phyloP scores from a whole-genome alignment of 768 basidiomycete genomes.

The Leccinum imitatum region DNA sequence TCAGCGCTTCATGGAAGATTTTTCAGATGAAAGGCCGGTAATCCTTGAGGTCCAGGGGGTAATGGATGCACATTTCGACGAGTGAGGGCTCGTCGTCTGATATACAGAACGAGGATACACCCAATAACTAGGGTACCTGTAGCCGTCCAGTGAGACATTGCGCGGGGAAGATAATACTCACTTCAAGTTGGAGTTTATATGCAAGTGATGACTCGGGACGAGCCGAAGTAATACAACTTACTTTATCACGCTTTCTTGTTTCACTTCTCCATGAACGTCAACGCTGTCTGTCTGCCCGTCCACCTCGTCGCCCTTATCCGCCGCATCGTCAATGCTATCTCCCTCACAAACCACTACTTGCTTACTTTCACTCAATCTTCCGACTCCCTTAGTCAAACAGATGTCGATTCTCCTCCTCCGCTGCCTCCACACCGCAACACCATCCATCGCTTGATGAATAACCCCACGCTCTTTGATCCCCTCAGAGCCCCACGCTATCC shows the following conservation, averaged over 20 bases:
- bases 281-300: slow-evolving; percentile 46
- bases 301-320: slow-evolving; percentile 62
- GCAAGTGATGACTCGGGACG: no score
- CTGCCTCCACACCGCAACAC: slow-evolving; percentile 37
- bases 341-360: slow-evolving; percentile 55
- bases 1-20: not conserved
- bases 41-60: slow-evolving; percentile 27
- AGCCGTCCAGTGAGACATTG: not conserved
- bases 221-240: no score
- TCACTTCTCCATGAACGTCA: slow-evolving; percentile 34
- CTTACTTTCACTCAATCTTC: not conserved
- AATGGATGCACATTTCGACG: not conserved
- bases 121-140: not conserved
- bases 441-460: slow-evolving; percentile 69
- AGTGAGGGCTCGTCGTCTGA: not conserved
- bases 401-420: slow-evolving; percentile 14
- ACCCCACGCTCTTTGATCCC: slow-evolving; percentile 79
- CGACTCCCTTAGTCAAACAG: not conserved
- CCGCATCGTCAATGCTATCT: slow-evolving; percentile 66
- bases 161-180: not conserved
- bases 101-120: not conserved
- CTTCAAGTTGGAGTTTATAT: not conserved
- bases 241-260: no score
- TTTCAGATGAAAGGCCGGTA: slow-evolving; percentile 9
- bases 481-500: slow-evolving; percentile 80